phyloP scores from a whole-genome alignment of 2,329 filamentous ascomycete genomes.

The Clonostachys rosea region DNA sequence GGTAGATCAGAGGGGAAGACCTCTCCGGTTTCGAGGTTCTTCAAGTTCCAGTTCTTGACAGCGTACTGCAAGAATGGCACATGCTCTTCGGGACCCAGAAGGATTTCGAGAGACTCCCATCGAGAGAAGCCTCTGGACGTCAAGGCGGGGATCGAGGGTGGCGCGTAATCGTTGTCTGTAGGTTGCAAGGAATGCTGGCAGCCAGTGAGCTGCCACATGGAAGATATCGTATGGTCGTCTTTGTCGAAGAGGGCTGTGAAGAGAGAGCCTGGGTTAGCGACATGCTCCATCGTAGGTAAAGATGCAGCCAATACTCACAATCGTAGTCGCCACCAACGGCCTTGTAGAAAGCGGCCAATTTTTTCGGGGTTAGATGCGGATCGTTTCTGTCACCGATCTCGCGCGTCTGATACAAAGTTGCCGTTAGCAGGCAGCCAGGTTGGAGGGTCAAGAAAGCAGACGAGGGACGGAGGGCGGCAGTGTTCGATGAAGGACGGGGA shows the following conservation, averaged over 20 bases:
- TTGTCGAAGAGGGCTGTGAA: constrained; percentile 67
- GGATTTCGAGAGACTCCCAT: constrained; percentile 89
- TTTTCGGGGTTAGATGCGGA: constrained; percentile 55
- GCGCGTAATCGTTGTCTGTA: constrained; percentile 64
- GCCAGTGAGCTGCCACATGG: constrained; percentile 87
- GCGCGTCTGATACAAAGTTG: constrained; percentile 33
- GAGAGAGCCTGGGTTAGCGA: not conserved
- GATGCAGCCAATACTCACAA: constrained; percentile 28
- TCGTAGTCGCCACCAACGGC: constrained; percentile 73
- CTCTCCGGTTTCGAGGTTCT: constrained; percentile 68
- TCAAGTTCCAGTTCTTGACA: constrained; percentile 71
- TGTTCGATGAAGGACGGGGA: constrained; percentile 2
- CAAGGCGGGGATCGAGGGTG: constrained; percentile 77
- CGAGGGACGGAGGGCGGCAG: constrained; percentile 6
- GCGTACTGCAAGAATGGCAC: constrained; percentile 78
- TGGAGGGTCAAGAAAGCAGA: not conserved
- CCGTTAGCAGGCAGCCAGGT: too few relatives aligned
- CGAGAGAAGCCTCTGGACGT: constrained; percentile 82
- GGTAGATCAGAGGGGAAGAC: constrained; percentile 59
- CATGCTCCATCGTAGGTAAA: not conserved
- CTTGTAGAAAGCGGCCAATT: constrained; percentile 74
- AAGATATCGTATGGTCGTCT: constrained; percentile 71
- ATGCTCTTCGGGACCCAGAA: constrained; percentile 85
- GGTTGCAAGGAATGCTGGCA: constrained; percentile 86
- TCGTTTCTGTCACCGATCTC: constrained; percentile 54